Evolutionary conservation across 345 rosid species (phyloP).

Genomic region (Heritiera fomes): DNA sequence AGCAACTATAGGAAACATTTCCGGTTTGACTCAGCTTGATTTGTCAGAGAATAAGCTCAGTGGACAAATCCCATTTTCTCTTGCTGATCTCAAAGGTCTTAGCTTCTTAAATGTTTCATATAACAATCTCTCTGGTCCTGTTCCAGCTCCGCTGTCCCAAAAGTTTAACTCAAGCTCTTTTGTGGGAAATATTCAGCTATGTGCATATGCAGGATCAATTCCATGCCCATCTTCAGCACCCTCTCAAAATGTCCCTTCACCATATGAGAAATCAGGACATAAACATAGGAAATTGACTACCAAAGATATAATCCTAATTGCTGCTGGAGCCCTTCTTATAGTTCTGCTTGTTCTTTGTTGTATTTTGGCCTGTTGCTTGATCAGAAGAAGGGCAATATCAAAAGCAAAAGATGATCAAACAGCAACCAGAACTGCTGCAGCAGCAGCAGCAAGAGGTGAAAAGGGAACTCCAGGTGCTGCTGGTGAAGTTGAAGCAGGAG

Average conservation of each 20-base stretch:
- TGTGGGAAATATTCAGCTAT: conserved; percentile 71
- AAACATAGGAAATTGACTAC: conserved; percentile 52
- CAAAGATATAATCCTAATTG: conserved; percentile 75
- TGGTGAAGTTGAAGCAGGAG: conserved; percentile 61
- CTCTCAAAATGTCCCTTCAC: conserved; percentile 39
- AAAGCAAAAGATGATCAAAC: conserved; percentile 45
- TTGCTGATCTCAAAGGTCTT: conserved; percentile 52
- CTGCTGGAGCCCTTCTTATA: conserved; percentile 63
- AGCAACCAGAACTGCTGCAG: conserved; percentile 25
- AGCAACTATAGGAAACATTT: conserved; percentile 46
- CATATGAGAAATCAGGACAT: conserved; percentile 30
- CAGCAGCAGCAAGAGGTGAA: conserved; percentile 39
- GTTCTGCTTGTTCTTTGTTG: conserved; percentile 57
- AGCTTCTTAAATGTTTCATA: conserved; percentile 73
- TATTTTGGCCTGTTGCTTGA: conserved; percentile 67
- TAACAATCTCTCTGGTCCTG: conserved; percentile 83
- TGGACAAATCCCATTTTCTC: conserved; percentile 71
- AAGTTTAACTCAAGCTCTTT: conserved; percentile 77
- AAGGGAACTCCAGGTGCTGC: conserved; percentile 43
- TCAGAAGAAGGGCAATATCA: conserved; percentile 47
- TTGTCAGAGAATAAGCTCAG: conserved; percentile 57
- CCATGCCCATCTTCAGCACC: conserved; percentile 59
- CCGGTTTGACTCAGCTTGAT: conserved; percentile 51
- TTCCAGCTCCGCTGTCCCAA: conserved; percentile 63
- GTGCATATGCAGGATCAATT: conserved; percentile 64